These are phyloP conservation scores for Tilletia walkeri DNA, from an alignment of 1,284 basidiomycete genomes.

Conservation along the genomic window DNA sequence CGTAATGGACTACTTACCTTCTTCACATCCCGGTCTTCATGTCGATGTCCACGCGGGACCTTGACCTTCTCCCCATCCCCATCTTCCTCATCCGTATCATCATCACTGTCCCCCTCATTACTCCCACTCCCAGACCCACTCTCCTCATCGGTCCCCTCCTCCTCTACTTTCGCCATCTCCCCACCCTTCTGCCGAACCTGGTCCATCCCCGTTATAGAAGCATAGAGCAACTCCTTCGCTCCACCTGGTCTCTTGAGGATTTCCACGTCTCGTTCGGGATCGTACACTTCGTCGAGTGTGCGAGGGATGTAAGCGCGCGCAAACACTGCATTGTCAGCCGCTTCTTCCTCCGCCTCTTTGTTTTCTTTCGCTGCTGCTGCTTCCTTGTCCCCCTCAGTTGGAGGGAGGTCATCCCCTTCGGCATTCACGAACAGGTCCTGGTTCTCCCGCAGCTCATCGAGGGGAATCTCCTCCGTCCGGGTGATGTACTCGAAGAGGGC, in stretches of 20 bases:
- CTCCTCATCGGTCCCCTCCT: neutral
- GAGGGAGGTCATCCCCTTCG: neutral
- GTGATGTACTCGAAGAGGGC: slow-evolving; percentile 70
- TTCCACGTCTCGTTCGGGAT: slow-evolving; percentile 50
- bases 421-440: neutral
- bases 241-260: slow-evolving; percentile 25
- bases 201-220: slow-evolving; percentile 31
- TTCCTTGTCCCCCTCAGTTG: neutral
- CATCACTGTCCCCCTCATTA: neutral
- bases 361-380: neutral
- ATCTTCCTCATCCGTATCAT: slow-evolving; percentile 17
- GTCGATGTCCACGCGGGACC: slow-evolving; percentile 27
- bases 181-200: slow-evolving; percentile 7
- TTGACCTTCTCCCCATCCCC: slow-evolving; percentile 13
- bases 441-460: neutral
- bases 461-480: slow-evolving; percentile 15
- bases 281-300: slow-evolving; percentile 50
- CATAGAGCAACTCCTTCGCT: slow-evolving; percentile 32
- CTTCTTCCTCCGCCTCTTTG: neutral
- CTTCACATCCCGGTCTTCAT: slow-evolving; percentile 32
- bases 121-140: slow-evolving; percentile 6
- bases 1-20: slow-evolving; percentile 12
- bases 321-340: slow-evolving; percentile 46
- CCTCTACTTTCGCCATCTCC: neutral
- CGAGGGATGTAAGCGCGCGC: slow-evolving; percentile 49